phyloP scores from a whole-genome alignment of 352 stramenopile species.

The Pythium oligandrum region DNA sequence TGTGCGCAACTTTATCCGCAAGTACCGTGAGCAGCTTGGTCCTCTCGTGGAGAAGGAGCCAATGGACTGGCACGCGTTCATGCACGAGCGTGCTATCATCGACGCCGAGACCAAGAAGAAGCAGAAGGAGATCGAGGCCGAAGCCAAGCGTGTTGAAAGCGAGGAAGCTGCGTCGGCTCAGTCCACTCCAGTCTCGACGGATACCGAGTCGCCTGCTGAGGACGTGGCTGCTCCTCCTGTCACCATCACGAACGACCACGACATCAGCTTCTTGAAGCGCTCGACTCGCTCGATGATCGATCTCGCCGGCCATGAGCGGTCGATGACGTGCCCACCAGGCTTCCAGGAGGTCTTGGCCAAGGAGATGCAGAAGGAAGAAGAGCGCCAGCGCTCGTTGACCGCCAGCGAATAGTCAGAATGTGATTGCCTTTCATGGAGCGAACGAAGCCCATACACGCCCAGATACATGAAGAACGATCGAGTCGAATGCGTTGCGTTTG shows the following conservation, averaged over 20 bases:
- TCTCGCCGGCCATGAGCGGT: conserved; percentile 58
- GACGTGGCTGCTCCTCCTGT: conserved; percentile 25
- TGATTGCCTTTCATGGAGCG: no score
- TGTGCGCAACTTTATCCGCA: conserved; percentile 73
- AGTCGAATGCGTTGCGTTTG: no score
- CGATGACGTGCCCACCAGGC: conserved; percentile 71
- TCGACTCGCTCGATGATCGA: conserved; percentile 70
- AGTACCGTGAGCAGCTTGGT: conserved; percentile 54
- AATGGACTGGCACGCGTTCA: conserved; percentile 83
- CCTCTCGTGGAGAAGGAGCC: conserved; percentile 63
- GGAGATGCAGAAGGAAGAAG: background rate
- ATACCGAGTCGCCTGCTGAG: conserved; percentile 18
- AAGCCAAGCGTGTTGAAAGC: conserved; percentile 7
- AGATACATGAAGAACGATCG: no score
- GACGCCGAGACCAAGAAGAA: conserved; percentile 29
- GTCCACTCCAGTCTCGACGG: conserved; percentile 1
- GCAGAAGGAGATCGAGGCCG: no score
- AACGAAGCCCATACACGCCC: no score
- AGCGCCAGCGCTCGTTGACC: conserved; percentile 12
- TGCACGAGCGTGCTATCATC: conserved; percentile 52
- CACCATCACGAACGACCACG: conserved; percentile 75
- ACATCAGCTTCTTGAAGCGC: conserved; percentile 74
- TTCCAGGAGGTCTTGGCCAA: conserved; percentile 53
- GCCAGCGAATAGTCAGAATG: background rate
- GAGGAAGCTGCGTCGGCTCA: background rate